Conservation (phyloP, 257 asterid genomes). For the Nicotiana otophora region DNA sequence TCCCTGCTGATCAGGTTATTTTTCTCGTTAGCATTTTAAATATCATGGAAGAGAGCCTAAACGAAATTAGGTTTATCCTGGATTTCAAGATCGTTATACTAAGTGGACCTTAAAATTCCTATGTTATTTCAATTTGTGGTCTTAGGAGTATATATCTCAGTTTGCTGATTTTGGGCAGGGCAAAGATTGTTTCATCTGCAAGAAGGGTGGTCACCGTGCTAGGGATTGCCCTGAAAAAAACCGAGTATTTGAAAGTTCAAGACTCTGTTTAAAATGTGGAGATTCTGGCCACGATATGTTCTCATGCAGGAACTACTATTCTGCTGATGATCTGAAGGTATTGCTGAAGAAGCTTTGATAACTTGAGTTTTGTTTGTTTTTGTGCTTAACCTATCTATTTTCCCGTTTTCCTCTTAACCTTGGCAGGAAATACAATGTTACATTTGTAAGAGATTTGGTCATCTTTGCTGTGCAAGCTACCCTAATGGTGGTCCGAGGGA, state of each 20-base stretch:
- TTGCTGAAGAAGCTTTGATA: slow-evolving; percentile 1
- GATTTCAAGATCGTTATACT: background rate
- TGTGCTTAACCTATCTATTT: background rate
- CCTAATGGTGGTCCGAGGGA: slow-evolving; percentile 44
- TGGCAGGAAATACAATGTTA: slow-evolving; percentile 75
- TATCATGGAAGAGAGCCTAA: background rate
- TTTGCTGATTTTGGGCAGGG: slow-evolving; percentile 42
- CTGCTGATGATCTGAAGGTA: slow-evolving; percentile 77
- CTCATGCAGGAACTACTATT: slow-evolving; percentile 61
- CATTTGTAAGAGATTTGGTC: slow-evolving; percentile 69
- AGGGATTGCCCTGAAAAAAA: slow-evolving; percentile 76
- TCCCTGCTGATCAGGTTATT: background rate
- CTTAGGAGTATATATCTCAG: background rate
- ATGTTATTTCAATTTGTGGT: background rate
- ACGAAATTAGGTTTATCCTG: background rate
- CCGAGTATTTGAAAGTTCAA: slow-evolving; percentile 32
- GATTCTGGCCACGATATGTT: slow-evolving; percentile 82
- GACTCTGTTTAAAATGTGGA: slow-evolving; percentile 80
- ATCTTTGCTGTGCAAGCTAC: slow-evolving; percentile 69
- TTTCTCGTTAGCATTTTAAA: background rate
- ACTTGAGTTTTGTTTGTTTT: background rate
- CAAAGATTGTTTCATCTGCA: slow-evolving; percentile 80
- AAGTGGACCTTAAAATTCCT: background rate
- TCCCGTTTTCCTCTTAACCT: background rate
- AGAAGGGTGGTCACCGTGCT: slow-evolving; percentile 84